Conservation (phyloP, 2,329 filamentous ascomycete genomes). For the Exophiala mesophila region DNA sequence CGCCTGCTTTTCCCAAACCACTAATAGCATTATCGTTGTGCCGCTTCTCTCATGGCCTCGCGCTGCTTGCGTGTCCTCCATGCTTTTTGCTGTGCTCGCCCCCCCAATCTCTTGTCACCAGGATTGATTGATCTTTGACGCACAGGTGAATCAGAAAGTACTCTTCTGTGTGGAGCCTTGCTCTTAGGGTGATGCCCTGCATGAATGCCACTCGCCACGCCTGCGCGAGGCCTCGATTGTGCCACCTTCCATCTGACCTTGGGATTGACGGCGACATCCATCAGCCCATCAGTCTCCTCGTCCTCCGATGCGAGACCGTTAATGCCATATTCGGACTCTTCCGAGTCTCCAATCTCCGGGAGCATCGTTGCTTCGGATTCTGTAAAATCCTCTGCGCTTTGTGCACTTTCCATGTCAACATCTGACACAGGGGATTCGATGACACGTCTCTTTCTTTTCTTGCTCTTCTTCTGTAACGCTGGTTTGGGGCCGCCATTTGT, state of each 20-base stretch:
- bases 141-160: too few species aligned
- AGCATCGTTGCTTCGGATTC: not conserved
- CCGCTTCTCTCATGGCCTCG: slow-evolving; percentile 5
- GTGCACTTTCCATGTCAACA: not conserved
- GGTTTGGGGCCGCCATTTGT: slow-evolving; percentile 8
- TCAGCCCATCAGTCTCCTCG: slow-evolving; percentile 1
- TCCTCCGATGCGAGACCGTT: slow-evolving; percentile 10
- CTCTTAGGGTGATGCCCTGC: too few species aligned
- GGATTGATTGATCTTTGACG: slow-evolving; percentile 8
- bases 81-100: slow-evolving; percentile 10
- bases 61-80: slow-evolving; percentile 11
- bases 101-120: slow-evolving; percentile 12
- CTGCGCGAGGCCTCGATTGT: slow-evolving; percentile 7
- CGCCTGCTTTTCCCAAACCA: too few species aligned
- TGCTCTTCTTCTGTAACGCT: not conserved
- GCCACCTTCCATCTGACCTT: too few species aligned
- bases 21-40: not conserved
- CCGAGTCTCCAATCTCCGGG: slow-evolving; percentile 14
- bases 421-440: not conserved
- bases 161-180: too few species aligned
- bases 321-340: slow-evolving; percentile 19
- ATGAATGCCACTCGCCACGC: not conserved
- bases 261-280: too few species aligned
- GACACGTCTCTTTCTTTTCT: slow-evolving; percentile 14
- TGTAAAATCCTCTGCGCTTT: not conserved